Conservation (phyloP, 345 rosid genomes). For the Anastatica hierochuntica region DNA sequence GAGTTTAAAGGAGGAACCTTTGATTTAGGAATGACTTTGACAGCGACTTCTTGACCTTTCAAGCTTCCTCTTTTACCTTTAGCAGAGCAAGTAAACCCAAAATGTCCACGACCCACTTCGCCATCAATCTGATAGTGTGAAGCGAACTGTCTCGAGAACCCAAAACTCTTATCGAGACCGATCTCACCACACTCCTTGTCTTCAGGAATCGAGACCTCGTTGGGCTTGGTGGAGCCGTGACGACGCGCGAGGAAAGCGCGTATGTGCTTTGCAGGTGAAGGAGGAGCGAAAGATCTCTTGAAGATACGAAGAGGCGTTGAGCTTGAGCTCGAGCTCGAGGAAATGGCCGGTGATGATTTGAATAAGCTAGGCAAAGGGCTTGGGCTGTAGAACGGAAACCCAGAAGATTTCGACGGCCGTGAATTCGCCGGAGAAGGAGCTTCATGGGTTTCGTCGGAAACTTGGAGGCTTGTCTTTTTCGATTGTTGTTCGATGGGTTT, state of each 20-base stretch:
- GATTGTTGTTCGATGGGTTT: constrained; percentile 37
- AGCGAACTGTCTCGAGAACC: constrained; percentile 60
- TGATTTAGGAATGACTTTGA: constrained; percentile 84
- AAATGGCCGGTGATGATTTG: not conserved
- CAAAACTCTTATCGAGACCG: constrained; percentile 77
- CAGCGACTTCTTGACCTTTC: constrained; percentile 83
- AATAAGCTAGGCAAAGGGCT: constrained; percentile 67
- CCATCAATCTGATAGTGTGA: constrained; percentile 75
- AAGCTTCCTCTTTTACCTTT: constrained; percentile 68
- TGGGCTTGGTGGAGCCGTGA: constrained; percentile 67
- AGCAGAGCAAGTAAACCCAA: constrained; percentile 89
- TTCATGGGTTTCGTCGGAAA: constrained; percentile 5
- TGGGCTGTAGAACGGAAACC: constrained; percentile 79
- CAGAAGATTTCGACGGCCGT: constrained; percentile 34
- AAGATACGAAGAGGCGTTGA: constrained; percentile 82
- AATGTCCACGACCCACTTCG: constrained; percentile 92
- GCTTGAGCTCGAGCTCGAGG: constrained; percentile 17
- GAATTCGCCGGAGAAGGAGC: constrained; percentile 6
- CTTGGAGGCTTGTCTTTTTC: constrained; percentile 18
- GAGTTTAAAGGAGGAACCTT: constrained; percentile 66
- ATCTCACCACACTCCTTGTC: constrained; percentile 62
- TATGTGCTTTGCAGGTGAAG: constrained; percentile 95
- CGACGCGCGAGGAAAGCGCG: constrained; percentile 76
- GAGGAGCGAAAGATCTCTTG: constrained; percentile 96
- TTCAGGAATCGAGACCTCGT: constrained; percentile 75